Evolutionary conservation across 768 basidiomycete genomes (phyloP).

Genomic region (Boletus sensibilis): DNA sequence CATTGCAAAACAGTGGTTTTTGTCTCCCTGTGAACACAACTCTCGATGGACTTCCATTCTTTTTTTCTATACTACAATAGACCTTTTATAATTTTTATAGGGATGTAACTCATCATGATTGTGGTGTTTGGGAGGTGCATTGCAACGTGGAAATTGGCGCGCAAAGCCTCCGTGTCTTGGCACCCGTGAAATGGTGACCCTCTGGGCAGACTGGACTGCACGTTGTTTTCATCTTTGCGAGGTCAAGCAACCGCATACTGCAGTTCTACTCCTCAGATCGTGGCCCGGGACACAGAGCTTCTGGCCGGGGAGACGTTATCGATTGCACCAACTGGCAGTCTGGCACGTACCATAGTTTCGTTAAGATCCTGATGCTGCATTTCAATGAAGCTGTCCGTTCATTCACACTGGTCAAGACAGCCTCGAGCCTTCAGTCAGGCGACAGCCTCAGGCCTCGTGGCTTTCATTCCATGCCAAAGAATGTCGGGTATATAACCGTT

Average conservation of each 20-base stretch:
- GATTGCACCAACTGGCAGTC: neutral
- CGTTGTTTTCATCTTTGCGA: neutral
- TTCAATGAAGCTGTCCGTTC: neutral
- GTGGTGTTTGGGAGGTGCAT: too few relatives aligned
- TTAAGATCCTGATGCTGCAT: neutral
- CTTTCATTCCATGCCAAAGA: neutral
- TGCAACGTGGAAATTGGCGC: too few relatives aligned
- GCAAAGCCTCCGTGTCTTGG: too few relatives aligned
- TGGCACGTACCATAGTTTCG: neutral
- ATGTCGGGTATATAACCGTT: constrained; percentile 1
- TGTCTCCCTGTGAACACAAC: too few relatives aligned
- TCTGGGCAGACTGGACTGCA: neutral
- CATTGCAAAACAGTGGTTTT: too few relatives aligned
- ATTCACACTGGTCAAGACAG: neutral
- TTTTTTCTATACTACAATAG: too few relatives aligned
- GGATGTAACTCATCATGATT: too few relatives aligned
- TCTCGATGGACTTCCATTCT: too few relatives aligned
- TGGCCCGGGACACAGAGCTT: neutral
- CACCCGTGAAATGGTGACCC: too few relatives aligned
- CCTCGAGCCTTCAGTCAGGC: constrained; percentile 2
- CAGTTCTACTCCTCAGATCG: neutral
- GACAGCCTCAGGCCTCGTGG: constrained; percentile 7
- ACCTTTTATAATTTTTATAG: too few relatives aligned
- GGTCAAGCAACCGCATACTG: neutral
- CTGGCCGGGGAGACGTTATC: neutral